phyloP scores from a whole-genome alignment of 2,329 filamentous ascomycete species.

The Aspergillus sp. region DNA sequence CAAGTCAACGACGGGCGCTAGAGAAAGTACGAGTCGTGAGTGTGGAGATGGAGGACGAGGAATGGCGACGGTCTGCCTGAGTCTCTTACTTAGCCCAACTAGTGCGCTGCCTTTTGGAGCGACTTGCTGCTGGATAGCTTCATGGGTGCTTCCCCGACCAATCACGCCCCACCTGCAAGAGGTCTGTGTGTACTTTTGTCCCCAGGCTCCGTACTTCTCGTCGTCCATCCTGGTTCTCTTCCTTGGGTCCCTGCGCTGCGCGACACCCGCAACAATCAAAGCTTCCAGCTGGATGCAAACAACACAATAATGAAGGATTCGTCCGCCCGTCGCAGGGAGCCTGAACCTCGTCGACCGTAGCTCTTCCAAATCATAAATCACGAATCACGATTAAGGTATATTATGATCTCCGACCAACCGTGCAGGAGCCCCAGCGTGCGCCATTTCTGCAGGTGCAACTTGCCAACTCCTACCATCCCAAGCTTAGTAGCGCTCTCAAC shows the following conservation, averaged over 20 bases:
- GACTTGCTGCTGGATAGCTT: conserved; percentile 30
- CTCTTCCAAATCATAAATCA: too few species aligned
- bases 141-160: conserved; percentile 35
- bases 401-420: conserved; percentile 5
- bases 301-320: not conserved
- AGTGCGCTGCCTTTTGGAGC: conserved; percentile 33
- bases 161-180: conserved; percentile 19
- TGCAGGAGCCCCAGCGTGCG: conserved; percentile 14
- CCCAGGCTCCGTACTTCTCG: not conserved
- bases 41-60: too few species aligned
- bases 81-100: not conserved
- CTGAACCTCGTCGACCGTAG: too few species aligned
- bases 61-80: too few species aligned
- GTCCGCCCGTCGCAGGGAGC: too few species aligned
- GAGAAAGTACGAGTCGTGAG: conserved; percentile 15
- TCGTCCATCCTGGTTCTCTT: not conserved
- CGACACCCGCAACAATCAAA: not conserved
- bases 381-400: not conserved
- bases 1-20: conserved; percentile 13
- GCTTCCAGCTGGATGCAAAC: not conserved
- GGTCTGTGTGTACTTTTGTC: conserved; percentile 33
- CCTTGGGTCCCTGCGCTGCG: not conserved
- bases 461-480: conserved; percentile 7
- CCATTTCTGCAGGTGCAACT: conserved; percentile 25
- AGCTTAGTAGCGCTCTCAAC: conserved; percentile 3